These are phyloP conservation scores for Mycosphaerella arachidis DNA, from an alignment of 2,329 filamentous ascomycete species.

Conservation along the genomic window DNA sequence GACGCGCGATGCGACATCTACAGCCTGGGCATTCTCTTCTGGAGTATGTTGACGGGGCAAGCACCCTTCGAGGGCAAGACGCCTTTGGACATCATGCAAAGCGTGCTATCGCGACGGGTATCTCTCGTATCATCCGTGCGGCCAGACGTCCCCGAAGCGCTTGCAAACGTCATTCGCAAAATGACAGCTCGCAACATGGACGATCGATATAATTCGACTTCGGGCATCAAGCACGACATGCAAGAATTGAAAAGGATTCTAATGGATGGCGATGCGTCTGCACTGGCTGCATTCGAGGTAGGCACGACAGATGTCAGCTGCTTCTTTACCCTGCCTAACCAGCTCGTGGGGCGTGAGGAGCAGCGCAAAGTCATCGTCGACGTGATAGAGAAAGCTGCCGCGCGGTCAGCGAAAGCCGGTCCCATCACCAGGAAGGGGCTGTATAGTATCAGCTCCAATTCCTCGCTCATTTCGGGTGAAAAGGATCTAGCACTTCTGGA, in stretches of 20 bases:
- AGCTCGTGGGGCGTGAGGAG: conserved; percentile 72
- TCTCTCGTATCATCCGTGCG: conserved; percentile 71
- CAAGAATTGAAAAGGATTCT: conserved; percentile 68
- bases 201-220: conserved; percentile 85
- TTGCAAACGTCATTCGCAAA: conserved; percentile 80
- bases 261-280: conserved; percentile 66
- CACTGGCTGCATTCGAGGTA: conserved; percentile 69
- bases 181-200: conserved; percentile 86
- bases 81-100: conserved; percentile 87
- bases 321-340: conserved; percentile 79
- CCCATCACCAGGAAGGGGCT: conserved; percentile 38
- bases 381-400: conserved; percentile 72
- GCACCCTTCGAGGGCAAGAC: conserved; percentile 74
- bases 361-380: conserved; percentile 67
- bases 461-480: conserved; percentile 31
- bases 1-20: conserved; percentile 93
- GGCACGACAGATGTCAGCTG: conserved; percentile 85
- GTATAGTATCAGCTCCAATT: conserved; percentile 47
- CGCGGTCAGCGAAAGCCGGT: conserved; percentile 49
- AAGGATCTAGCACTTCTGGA: conserved; percentile 26
- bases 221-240: conserved; percentile 79
- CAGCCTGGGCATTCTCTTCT: conserved; percentile 83
- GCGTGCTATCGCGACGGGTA: conserved; percentile 74
- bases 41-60: conserved; percentile 74
- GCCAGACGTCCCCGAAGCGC: conserved; percentile 76